These are phyloP conservation scores for Sphagnum fallax DNA, from an alignment of 228 moss, liverwort and hornwort species.

Conservation along the genomic window DNA sequence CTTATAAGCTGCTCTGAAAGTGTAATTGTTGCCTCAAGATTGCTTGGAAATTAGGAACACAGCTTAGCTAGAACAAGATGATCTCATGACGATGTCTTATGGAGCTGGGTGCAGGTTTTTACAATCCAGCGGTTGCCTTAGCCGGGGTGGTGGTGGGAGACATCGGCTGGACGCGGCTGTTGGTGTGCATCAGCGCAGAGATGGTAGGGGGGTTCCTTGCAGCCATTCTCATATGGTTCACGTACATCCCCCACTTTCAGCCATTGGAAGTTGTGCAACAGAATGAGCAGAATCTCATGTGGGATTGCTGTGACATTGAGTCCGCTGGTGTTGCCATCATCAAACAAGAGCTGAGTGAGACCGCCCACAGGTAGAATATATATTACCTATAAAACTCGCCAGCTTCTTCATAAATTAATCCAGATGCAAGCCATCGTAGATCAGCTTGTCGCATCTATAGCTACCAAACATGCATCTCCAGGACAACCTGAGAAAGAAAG, in stretches of 20 bases:
- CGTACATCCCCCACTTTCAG: constrained; percentile 46
- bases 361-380: constrained; percentile 30
- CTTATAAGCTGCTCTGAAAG: too few relatives aligned
- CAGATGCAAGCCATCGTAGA: too few relatives aligned
- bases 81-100: too few relatives aligned
- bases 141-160: constrained; percentile 37
- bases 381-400: too few relatives aligned
- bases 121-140: constrained; percentile 38
- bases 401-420: too few relatives aligned
- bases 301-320: constrained; percentile 49
- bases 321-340: constrained; percentile 42
- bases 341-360: constrained; percentile 39
- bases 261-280: constrained; percentile 28
- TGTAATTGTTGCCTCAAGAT: too few relatives aligned
- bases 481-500: too few relatives aligned
- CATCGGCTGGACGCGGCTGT: constrained; percentile 21
- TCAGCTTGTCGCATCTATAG: too few relatives aligned
- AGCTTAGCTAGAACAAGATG: too few relatives aligned
- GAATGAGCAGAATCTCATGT: constrained; percentile 3
- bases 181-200: constrained; percentile 19
- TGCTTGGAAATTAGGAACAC: too few relatives aligned
- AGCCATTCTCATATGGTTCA: constrained; percentile 35
- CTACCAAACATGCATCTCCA: too few relatives aligned
- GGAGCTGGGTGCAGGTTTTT: constrained; percentile 15
- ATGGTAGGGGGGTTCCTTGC: constrained; percentile 37